Conservation (phyloP, 805 yeast genomes). For the Suhomyces xylopsoci region DNA sequence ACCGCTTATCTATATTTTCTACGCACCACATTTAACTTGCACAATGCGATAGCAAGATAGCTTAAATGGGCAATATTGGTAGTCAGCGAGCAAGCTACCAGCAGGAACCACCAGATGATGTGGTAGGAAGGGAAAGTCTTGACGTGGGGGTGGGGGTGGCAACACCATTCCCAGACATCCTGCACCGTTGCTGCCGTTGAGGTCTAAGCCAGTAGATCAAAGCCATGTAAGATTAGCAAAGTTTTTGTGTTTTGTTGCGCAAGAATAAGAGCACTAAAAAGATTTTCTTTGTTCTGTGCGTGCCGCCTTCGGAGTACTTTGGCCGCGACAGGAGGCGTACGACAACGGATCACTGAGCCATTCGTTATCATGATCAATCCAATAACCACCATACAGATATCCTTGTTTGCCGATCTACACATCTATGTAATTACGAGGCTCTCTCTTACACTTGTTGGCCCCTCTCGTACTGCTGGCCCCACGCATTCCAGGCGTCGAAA, state of each 20-base stretch:
- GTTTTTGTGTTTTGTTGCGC: not conserved
- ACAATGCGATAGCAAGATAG: not conserved
- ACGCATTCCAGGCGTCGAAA: not conserved
- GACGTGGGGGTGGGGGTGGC: not conserved
- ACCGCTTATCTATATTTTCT: not conserved
- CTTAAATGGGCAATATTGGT: not conserved
- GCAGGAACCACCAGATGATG: not conserved
- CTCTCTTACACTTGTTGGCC: not conserved
- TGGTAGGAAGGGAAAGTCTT: not conserved
- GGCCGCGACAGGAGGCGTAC: not conserved
- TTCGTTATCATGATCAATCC: too few relatives aligned
- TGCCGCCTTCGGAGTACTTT: conserved; percentile 2
- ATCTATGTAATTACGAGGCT: not conserved
- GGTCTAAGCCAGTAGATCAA: not conserved
- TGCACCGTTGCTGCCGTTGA: not conserved
- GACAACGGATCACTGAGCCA: not conserved
- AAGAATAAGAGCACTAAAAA: not conserved
- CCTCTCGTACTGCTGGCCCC: not conserved
- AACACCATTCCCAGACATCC: not conserved
- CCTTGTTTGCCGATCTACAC: not conserved
- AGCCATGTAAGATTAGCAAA: not conserved
- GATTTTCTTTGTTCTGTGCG: not conserved
- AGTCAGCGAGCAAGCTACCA: not conserved
- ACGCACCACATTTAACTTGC: not conserved
- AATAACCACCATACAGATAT: too few relatives aligned